Evolutionary conservation across 495 filamentous ascomycete species (phyloP), one percentile per base, ranked within the genome.

Genomic region (Lasiosphaeriaceae sp.): DNA sequence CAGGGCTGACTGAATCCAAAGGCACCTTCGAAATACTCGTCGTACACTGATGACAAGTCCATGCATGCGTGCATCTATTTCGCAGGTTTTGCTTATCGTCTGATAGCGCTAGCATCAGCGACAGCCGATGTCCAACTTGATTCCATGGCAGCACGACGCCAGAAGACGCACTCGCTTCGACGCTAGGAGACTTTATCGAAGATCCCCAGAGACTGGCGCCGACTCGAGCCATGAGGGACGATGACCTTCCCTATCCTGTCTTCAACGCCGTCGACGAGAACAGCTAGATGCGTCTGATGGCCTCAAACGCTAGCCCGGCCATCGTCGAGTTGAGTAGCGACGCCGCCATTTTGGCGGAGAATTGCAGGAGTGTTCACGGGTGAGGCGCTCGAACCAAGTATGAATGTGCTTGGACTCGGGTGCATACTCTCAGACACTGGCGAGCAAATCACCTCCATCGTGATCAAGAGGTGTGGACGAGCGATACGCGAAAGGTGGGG

Each of bases 341-440:
- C 20, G 2, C 14, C 11, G 20, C 2, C 45, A 47, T 26, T 3
- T 46, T 8, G 45, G 45, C 14, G 8, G 45, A 47, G 39, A 43
- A 43, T 43, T 47, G 45, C 45, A 47, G 45, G 45, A 22, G 45
- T 11, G 20, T 11, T 6, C 14, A 22, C 20, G 43, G 43, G 37
- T 14, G 31, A 58, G 44, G 26, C 14, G 49, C 14, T 34, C 19
- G 12, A 41, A 29, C 46, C 43, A 39, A 16, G 19, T 51, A 50
- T n/a, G 35, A 23, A 5, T 43, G 39, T 39, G 43, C 29, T 37
- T 20, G 34, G 26, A 31, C 37, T 39, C 56, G 17, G 19, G 37
- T 52, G 56, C 48, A 58, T 20, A 47, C 56, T 47, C 56, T 58
- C 56, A 48, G 56, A 58, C 49, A 39, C 24, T 47, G 16, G 29